phyloP scores from a whole-genome alignment of 2,329 filamentous ascomycete genomes.

The Thielaviopsis ethacetica region DNA sequence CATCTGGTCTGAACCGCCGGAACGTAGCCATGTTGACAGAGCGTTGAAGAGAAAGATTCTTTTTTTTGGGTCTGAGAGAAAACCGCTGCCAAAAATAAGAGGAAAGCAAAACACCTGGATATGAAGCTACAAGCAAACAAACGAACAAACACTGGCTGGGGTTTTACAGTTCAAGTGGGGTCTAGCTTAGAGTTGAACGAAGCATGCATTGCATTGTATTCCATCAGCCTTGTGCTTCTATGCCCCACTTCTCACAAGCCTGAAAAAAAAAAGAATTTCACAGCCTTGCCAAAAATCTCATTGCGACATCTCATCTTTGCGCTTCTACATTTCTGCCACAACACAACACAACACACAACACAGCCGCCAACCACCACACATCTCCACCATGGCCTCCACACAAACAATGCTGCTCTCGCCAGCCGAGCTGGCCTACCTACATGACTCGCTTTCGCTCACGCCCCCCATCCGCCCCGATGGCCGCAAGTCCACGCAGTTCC shows the following conservation, averaged over 20 bases:
- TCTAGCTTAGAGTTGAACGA: too few relatives aligned
- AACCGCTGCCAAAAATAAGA: too few relatives aligned
- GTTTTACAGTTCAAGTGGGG: too few relatives aligned
- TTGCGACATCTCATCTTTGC: neutral
- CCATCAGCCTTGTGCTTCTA: conserved; percentile 2
- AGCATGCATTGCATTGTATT: neutral
- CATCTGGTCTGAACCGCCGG: conserved; percentile 66
- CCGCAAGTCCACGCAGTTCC: conserved; percentile 69
- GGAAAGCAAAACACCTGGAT: too few relatives aligned
- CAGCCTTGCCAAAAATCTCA: conserved; percentile 2
- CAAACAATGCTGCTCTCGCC: conserved; percentile 71
- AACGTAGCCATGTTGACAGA: conserved; percentile 54
- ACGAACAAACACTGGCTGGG: too few relatives aligned
- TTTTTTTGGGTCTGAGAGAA: too few relatives aligned
- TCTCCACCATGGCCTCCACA: conserved; percentile 37
- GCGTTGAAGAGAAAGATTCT: too few relatives aligned
- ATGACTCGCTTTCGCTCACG: conserved; percentile 63
- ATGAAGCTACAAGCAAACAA: too few relatives aligned
- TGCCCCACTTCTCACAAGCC: conserved; percentile 5
- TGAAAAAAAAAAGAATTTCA: conserved; percentile 8
- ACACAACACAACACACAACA: neutral
- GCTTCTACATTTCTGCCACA: neutral
- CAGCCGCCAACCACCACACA: neutral
- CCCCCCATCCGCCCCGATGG: conserved; percentile 85
- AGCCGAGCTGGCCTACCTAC: conserved; percentile 89